Evolutionary conservation across 2,329 filamentous ascomycete genomes (phyloP), one percentile per base, ranked within the genome.

Genomic region (Sporothrix curviconia): DNA sequence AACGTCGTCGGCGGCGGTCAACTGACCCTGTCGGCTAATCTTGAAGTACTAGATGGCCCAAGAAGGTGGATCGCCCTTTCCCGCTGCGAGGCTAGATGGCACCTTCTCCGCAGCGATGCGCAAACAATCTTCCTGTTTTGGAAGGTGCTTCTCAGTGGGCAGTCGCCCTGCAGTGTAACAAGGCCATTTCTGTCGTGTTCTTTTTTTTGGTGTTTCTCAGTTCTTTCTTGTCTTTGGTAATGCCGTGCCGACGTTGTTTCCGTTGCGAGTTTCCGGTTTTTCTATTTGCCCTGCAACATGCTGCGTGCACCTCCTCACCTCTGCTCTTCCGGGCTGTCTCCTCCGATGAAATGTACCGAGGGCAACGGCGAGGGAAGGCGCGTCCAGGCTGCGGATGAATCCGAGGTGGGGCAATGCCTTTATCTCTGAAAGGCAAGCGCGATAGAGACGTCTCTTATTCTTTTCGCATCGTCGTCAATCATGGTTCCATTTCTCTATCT

Each of bases 101-200:
- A 39, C 36, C 36, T 30, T 52, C 49, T 40, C 49, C 49, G 49
- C 47, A 51, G 47, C 32, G 47, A 51, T 51, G 32, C 28, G 32
- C 47, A 51, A 14, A 15, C 37, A 9, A 22, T 52, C 49, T 28
- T 52, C 49, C 49, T 40, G 36, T 52, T 52, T 5, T 24, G 49
- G 49, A 52, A 52, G 49, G 49, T 52, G 49, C 19, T 30, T 52
- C 39, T 7, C 17, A n/a, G n/a, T n/a, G n/a, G n/a, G n/a, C n/a
- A n/a, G n/a, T n/a, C n/a, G n/a, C n/a, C n/a, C n/a, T n/a, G n/a
- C n/a, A n/a, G n/a, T n/a, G n/a, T n/a, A n/a, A n/a, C n/a, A n/a
- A n/a, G n/a, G n/a, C n/a, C n/a, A n/a, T n/a, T n/a, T n/a, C n/a
- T n/a, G n/a, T n/a, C n/a, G n/a, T n/a, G n/a, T n/a, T n/a, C n/a